Percentiles rank a stretch among this genome's conserved stretches.
Evolutionary conservation across 2,329 filamentous ascomycete species (phyloP).

Genomic region (Fusarium sp.): DNA sequence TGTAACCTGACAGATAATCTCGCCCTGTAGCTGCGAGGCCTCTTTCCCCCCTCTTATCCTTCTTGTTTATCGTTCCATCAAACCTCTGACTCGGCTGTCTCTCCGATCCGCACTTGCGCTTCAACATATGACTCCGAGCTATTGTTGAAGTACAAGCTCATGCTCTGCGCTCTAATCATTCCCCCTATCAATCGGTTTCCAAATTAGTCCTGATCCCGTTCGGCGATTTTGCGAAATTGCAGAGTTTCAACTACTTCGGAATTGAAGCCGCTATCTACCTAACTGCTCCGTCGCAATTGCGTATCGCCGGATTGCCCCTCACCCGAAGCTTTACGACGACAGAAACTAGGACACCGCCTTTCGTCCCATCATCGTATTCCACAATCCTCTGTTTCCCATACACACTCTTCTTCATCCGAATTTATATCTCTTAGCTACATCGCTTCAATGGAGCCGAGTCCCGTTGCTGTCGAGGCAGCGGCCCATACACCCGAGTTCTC

Average conservation of each 20-base stretch:
- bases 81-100: constrained; percentile 1
- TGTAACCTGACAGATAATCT: constrained; percentile 27
- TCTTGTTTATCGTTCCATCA: not conserved
- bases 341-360: constrained; percentile 19
- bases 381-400: not conserved
- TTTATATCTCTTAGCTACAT: not conserved
- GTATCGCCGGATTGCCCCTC: constrained; percentile 23
- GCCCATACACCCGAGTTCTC: constrained; percentile 48
- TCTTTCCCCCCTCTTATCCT: constrained; percentile 9
- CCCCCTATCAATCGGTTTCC: not conserved
- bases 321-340: constrained; percentile 4
- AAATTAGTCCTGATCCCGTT: not conserved
- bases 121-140: constrained; percentile 13
- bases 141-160: not conserved
- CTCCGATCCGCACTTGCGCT: not conserved
- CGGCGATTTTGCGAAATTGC: not conserved
- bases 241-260: not conserved
- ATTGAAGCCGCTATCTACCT: not conserved
- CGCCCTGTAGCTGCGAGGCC: constrained; percentile 44
- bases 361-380: not conserved
- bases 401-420: not conserved
- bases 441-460: constrained; percentile 52
- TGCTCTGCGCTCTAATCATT: not conserved
- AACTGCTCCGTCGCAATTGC: constrained; percentile 12
- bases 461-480: constrained; percentile 50